Conservation (phyloP, 192 early-diverging fungal species). For the Linnemannia zychae region DNA sequence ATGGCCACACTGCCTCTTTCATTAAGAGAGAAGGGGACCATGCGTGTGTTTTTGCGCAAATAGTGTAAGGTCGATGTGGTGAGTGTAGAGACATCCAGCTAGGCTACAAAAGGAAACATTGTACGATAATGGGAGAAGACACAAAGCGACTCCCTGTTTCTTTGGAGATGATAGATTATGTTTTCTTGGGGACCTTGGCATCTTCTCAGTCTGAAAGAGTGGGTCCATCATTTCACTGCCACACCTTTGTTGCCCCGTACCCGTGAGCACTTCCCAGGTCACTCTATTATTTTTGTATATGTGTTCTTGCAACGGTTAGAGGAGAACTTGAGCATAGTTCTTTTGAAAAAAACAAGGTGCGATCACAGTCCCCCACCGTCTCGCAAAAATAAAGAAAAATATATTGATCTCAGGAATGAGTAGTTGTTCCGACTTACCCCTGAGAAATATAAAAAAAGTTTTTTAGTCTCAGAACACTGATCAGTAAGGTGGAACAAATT, state of each 20-base stretch:
- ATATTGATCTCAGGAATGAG: too few species aligned
- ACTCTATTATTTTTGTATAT: neutral
- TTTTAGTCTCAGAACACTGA: neutral
- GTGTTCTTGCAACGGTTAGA: neutral
- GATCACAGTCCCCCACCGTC: neutral
- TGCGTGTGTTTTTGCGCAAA: too few species aligned
- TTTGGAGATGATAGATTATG: neutral
- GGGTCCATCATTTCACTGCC: too few species aligned
- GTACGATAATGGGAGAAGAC: neutral
- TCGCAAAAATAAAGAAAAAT: too few species aligned
- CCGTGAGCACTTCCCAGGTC: neutral
- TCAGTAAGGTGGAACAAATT: neutral
- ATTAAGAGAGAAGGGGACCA: neutral
- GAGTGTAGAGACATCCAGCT: neutral
- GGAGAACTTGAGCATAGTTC: neutral
- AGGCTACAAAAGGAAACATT: constrained; percentile 6
- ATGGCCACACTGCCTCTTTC: neutral
- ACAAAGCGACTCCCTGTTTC: neutral
- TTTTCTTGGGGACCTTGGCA: too few species aligned
- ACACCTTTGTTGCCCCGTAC: too few species aligned
- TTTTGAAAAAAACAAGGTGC: neutral
- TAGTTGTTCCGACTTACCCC: neutral
- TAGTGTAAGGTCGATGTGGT: neutral
- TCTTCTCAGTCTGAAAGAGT: too few species aligned
- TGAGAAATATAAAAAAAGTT: neutral